A percentile compares a stretch with the other conserved stretches of the same genome.
phyloP scores from a whole-genome alignment of 495 filamentous ascomycete genomes.

The Xylona heveae region DNA sequence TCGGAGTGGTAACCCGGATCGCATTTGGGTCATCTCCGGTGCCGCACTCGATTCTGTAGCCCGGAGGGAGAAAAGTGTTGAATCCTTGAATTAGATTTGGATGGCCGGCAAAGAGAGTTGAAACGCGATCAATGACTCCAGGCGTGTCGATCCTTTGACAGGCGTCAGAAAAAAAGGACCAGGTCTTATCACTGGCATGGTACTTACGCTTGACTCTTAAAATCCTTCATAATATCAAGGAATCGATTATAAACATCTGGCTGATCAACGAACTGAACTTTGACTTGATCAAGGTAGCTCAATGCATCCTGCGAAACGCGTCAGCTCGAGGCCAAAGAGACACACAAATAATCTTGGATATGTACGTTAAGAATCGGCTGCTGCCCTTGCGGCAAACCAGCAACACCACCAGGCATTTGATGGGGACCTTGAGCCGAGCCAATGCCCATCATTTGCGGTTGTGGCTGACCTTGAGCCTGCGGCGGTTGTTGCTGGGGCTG shows the following conservation, averaged over 20 bases:
- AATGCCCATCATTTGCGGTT: too few species aligned
- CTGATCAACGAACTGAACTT: conserved; percentile 91
- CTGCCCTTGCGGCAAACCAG: conserved; percentile 57
- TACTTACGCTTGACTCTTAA: conserved; percentile 89
- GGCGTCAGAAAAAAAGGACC: conserved; percentile 7
- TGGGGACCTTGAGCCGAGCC: conserved; percentile 10
- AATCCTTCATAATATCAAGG: conserved; percentile 99
- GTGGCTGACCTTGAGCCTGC: conserved; percentile 16
- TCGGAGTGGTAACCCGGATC: conserved; percentile 92
- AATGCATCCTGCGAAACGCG: conserved; percentile 55
- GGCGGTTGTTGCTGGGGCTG: conserved; percentile 29
- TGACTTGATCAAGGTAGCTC: conserved; percentile 95
- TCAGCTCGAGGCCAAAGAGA: neutral
- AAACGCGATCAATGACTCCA: conserved; percentile 92
- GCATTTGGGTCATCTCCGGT: conserved; percentile 79
- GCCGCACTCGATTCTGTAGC: conserved; percentile 93
- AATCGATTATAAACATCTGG: conserved; percentile 98
- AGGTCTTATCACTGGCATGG: conserved; percentile 4
- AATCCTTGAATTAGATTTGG: conserved; percentile 95
- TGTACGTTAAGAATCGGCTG: conserved; percentile 86
- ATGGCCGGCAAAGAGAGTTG: conserved; percentile 89
- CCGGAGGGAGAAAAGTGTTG: conserved; percentile 94
- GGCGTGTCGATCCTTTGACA: conserved; percentile 78
- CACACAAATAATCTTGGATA: conserved; percentile 10
- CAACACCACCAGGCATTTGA: conserved; percentile 22